Base-by-base conservation (phyloP, 2,329 filamentous ascomycete genomes). In the Trichoderma aggressivum region DNA sequence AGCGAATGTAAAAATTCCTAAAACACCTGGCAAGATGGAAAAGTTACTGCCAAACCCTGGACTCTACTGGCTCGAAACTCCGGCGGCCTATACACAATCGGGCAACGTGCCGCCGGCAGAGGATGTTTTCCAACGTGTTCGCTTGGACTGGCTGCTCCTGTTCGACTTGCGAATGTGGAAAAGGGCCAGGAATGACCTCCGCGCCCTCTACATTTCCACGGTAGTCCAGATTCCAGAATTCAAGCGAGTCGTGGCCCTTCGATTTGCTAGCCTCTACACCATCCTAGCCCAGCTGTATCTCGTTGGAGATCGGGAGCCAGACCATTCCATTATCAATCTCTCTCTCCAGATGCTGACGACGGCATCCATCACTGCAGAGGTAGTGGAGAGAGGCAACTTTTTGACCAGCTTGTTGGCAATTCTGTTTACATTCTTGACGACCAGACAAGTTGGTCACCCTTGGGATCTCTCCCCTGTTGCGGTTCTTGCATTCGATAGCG, bases 101-200 rank as follows among this genome's bases (percentile, higher is more conserved):
- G 86, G 89, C 36, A 87, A 86, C 68, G 83, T 91, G 7, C 91
- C 91, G 61, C 86, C 89, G 18, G 92, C 94, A 68, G 96, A 99
- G 80, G 92, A 99, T 77, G 86, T 99, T 6, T 94, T 94, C 83
- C 90, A 95, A 78, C 91, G 94, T 36, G 92, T 98, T 14, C 91
- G 96, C 36, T 85, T 99, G 7, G 96, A 99, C 81, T 97, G 94
- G 89, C 87, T 99, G 78, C 93, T 99, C 34, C 85, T 99, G 10
- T 99, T 97, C 79, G 96, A 99, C 79, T 83, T 99, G 65, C 87
- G 96, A 55, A 90, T 99, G 86, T 99, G 96, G 96, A 99, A 99
- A 82, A 96, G 94, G 79, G 89, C 97, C 36, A 90, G 96, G 70
- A 94, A 95, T 63, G 93, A 97, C 78, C 87, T 99, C 70, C 91